phyloP scores from a whole-genome alignment of 768 basidiomycete species.

The Roridomyces roridus region DNA sequence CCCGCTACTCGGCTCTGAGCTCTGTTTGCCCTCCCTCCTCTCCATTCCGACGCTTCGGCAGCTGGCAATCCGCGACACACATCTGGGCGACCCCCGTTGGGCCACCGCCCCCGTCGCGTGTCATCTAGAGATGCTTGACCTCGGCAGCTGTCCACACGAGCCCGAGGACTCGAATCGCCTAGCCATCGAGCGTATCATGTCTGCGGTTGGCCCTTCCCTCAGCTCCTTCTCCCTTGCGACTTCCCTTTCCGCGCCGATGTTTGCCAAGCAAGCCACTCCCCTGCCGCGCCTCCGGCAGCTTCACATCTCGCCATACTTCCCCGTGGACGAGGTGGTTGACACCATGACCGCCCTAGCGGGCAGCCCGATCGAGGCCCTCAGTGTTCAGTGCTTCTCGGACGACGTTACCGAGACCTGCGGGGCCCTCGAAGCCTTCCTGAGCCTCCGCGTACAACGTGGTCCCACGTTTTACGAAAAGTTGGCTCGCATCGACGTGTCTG shows the following conservation, averaged over 20 bases:
- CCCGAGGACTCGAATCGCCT: conserved; percentile 56
- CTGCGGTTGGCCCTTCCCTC: conserved; percentile 59
- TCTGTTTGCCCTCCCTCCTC: conserved; percentile 70
- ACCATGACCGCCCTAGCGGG: conserved; percentile 64
- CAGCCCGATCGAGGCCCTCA: conserved; percentile 63
- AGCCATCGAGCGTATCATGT: conserved; percentile 67
- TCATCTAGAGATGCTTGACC: conserved; percentile 60
- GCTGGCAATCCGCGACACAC: conserved; percentile 72
- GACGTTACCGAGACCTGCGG: conserved; percentile 67
- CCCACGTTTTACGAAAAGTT: conserved; percentile 57
- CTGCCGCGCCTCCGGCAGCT: conserved; percentile 58
- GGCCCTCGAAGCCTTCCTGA: conserved; percentile 63
- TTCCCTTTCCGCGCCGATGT: conserved; percentile 48
- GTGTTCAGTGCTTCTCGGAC: conserved; percentile 65
- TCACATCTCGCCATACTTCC: conserved; percentile 67
- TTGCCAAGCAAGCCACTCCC: conserved; percentile 52
- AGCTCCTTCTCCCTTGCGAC: conserved; percentile 61
- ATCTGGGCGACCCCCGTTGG: conserved; percentile 70
- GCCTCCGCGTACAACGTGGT: conserved; percentile 54
- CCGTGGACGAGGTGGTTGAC: conserved; percentile 63
- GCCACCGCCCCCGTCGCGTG: conserved; percentile 55
- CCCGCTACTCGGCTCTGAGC: conserved; percentile 57
- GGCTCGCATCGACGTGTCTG: conserved; percentile 53
- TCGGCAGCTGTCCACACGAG: conserved; percentile 62
- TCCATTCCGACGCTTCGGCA: conserved; percentile 64